Evolutionary conservation across 352 stramenopile genomes (phyloP).

Genomic region (Peronospora tabacina): DNA sequence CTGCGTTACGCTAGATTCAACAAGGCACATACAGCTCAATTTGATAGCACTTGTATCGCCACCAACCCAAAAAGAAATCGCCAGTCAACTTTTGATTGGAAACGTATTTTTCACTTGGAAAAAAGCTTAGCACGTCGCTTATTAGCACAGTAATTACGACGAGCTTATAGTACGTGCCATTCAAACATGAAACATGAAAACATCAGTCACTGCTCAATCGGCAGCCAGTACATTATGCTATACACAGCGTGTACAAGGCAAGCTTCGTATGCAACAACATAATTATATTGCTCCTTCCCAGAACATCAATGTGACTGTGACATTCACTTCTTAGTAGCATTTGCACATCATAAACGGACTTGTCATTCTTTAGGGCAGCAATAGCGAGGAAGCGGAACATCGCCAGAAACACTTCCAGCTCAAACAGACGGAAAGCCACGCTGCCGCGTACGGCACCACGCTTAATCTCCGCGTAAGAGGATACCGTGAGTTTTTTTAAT

Average conservation of each 20-base stretch:
- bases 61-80: too few species aligned
- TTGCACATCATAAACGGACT: background rate
- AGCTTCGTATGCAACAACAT: constrained; percentile 6
- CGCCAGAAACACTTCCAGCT: constrained; percentile 19
- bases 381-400: constrained; percentile 17
- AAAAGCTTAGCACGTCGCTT: too few species aligned
- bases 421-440: constrained; percentile 12
- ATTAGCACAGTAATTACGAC: too few species aligned
- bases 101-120: too few species aligned
- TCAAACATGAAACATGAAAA: too few species aligned
- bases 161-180: too few species aligned
- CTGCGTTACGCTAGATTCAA: too few species aligned
- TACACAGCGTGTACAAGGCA: constrained; percentile 1
- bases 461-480: constrained; percentile 21
- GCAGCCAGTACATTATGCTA: constrained; percentile 1
- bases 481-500: constrained; percentile 17
- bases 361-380: constrained; percentile 14
- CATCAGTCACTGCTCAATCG: too few species aligned
- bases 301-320: background rate
- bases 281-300: constrained; percentile 1
- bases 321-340: background rate
- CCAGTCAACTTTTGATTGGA: too few species aligned
- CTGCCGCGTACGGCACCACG: constrained; percentile 9
- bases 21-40: too few species aligned
- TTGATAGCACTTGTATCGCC: too few species aligned